Base-by-base conservation (phyloP, 2,329 filamentous ascomycete species). In the Madurella fahalii region DNA sequence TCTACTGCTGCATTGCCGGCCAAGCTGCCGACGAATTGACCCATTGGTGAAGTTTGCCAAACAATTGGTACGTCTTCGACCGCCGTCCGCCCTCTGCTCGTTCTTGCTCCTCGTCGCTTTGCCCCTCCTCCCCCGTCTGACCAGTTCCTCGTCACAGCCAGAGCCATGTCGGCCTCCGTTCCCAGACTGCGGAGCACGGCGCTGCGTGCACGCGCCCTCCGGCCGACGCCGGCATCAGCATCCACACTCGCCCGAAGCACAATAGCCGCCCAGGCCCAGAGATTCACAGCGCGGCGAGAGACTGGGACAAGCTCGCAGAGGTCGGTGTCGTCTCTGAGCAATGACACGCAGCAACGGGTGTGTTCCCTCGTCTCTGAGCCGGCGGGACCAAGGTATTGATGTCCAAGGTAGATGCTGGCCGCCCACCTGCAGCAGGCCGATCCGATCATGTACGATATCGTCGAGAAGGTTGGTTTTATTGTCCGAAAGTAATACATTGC, bases 361-460 rank as follows among this genome's bases (percentile, higher is more conserved):
- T 41, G 74, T 63, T 16, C 47, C 18, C 18, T 32, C 13, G 16
- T 40, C 50, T 11, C 31, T 40, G 34, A 18, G 25, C 25, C 32
- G 46, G 13, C 49, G 13, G 46, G 50, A 11, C 42, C 12, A 43
- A 34, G 31, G 16, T 16, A 40, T 31, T 25, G 40, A n/a, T 34
- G 37, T 30, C 48, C 59, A 13, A 41, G 42, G 40, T 62, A 96
- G 91, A 76, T 96, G 52, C 85, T 99, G 51, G 83, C 88, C 45
- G 81, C 88, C 53, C 79, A 87, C 68, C 81, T 99, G 50, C 80
- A 91, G 69, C 82, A 94, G 66, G 90, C 90, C 61, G 94, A 97
- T 71, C 90, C 93, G 43, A 78, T 85, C 47, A 87, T 97, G 62
- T 95, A 85, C 70, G 84, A 89, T 50, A 96, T 97, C 65, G 84